Percentiles rank a stretch among this genome's conserved stretches.
phyloP scores from a whole-genome alignment of 257 asterid species.

The Solanum ossicruentum region DNA sequence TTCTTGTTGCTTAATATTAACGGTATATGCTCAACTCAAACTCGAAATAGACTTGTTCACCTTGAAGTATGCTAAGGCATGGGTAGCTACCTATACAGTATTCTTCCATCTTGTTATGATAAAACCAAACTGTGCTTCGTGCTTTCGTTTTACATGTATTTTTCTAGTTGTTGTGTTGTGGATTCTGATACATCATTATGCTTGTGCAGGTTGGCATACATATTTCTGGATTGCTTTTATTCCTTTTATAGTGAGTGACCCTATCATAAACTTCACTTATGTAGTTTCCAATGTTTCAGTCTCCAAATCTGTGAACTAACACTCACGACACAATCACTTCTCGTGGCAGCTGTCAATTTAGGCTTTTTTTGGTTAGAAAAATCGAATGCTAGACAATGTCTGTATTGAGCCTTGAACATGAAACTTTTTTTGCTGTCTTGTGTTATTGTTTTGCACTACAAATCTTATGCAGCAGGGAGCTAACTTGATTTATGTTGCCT shows the following conservation, averaged over 20 bases:
- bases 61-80: too few relatives aligned
- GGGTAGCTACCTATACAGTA: too few relatives aligned
- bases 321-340: background rate
- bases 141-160: background rate
- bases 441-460: background rate
- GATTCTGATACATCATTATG: background rate
- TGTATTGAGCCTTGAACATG: background rate
- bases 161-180: background rate
- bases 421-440: background rate
- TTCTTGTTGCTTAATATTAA: conserved; percentile 72
- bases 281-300: background rate
- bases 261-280: background rate
- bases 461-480: background rate
- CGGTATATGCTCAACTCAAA: conserved; percentile 42
- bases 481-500: background rate
- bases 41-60: background rate
- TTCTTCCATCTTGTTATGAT: too few relatives aligned
- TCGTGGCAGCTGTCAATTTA: background rate
- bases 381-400: background rate
- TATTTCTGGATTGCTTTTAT: conserved; percentile 19
- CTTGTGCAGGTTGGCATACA: conserved; percentile 77
- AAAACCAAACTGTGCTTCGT: background rate
- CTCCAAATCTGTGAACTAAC: background rate
- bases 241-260: conserved; percentile 27
- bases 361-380: background rate